Percentiles rank a stretch among this genome's conserved stretches.
Evolutionary conservation across 257 asterid species (phyloP).

Genomic region (Solanum neorickii): DNA sequence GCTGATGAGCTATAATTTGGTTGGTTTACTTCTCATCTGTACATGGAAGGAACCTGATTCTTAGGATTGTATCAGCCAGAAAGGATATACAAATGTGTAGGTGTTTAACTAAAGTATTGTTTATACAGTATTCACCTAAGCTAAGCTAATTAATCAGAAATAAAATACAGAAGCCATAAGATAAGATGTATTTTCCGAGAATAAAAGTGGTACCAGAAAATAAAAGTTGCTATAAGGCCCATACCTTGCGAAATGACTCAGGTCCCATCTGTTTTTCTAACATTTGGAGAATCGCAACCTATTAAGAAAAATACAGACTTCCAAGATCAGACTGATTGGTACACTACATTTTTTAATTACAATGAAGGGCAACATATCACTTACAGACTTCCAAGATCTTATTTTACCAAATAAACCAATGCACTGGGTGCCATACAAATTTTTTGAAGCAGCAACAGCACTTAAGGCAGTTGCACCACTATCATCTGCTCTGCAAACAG

Average conservation of each 20-base stretch:
- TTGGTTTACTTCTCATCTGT: background rate
- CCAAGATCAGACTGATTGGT: background rate
- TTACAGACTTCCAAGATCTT: constrained; percentile 98
- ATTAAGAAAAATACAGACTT: constrained; percentile 1
- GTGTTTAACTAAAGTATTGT: background rate
- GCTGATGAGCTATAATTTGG: background rate
- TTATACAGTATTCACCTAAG: background rate
- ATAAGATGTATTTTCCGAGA: background rate
- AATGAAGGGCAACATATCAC: constrained; percentile 15
- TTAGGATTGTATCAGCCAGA: background rate
- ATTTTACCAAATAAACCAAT: constrained; percentile 94
- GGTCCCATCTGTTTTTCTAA: constrained; percentile 99
- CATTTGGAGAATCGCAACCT: constrained; percentile 98
- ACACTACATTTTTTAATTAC: background rate
- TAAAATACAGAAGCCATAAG: background rate
- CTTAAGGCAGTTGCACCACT: constrained; percentile 90
- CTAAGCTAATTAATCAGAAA: background rate
- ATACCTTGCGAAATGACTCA: constrained; percentile 91
- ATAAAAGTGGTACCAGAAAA: background rate
- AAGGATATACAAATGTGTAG: background rate
- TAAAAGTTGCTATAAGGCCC: constrained; percentile 8
- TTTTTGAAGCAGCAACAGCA: constrained; percentile 70
- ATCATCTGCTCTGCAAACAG: constrained; percentile 92
- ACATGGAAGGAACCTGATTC: background rate
- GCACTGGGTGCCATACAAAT: constrained; percentile 82